Evolutionary conservation across 2,329 filamentous ascomycete species (phyloP).

Genomic region (Fusarium sp.): DNA sequence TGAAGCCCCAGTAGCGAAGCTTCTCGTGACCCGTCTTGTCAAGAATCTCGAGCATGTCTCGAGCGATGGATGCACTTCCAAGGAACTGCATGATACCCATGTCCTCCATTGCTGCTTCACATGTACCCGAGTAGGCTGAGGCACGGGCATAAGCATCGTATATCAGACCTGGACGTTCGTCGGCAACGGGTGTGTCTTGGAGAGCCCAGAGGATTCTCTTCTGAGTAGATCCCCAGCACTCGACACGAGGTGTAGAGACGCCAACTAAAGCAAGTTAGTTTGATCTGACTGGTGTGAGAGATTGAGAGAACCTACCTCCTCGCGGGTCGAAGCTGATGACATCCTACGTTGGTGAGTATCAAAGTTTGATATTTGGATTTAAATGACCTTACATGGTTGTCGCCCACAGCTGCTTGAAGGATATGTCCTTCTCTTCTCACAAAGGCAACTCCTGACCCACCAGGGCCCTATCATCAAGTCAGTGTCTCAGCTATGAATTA

Average conservation of each 20-base stretch:
- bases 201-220: constrained; percentile 60
- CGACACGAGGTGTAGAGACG: constrained; percentile 62
- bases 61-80: constrained; percentile 60
- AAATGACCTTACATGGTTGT: constrained; percentile 57
- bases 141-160: constrained; percentile 61
- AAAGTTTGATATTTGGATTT: not conserved
- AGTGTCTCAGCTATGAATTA: not conserved
- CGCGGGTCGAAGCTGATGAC: constrained; percentile 66
- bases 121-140: constrained; percentile 58
- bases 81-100: constrained; percentile 58
- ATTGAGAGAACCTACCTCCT: constrained; percentile 53
- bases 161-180: constrained; percentile 62
- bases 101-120: constrained; percentile 56
- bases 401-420: constrained; percentile 61
- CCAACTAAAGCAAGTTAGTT: constrained; percentile 53
- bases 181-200: constrained; percentile 60
- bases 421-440: constrained; percentile 50
- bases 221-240: constrained; percentile 63
- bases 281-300: not conserved
- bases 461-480: constrained; percentile 57
- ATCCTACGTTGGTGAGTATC: constrained; percentile 51
- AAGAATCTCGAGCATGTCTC: constrained; percentile 64
- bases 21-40: constrained; percentile 57
- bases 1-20: constrained; percentile 67
- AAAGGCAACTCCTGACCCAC: constrained; percentile 60